Conservation (phyloP, 2,329 filamentous ascomycete species). For the Trichoderma breve region DNA sequence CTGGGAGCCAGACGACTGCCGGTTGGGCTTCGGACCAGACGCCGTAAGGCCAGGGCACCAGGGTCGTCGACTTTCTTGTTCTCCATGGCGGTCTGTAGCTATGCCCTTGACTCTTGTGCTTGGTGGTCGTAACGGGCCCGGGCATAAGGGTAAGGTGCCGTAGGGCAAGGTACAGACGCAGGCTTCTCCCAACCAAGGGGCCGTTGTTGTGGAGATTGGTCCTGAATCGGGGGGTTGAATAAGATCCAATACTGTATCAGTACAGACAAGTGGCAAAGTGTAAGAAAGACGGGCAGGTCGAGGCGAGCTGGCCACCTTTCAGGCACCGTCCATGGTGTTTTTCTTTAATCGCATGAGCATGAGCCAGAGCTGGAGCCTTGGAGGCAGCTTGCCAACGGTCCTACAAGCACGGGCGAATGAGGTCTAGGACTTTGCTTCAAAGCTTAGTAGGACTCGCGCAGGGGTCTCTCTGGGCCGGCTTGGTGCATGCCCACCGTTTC, state of each 20-base stretch:
- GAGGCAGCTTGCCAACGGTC: conserved; percentile 30
- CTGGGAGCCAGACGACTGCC: conserved; percentile 33
- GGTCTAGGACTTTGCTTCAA: conserved; percentile 33
- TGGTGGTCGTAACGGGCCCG: conserved; percentile 2
- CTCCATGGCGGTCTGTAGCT: conserved; percentile 29
- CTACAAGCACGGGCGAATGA: conserved; percentile 29
- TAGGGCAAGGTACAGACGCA: not conserved
- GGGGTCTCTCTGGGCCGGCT: conserved; percentile 11
- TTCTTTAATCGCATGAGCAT: conserved; percentile 25
- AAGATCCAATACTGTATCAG: not conserved
- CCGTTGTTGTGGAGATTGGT: conserved; percentile 4
- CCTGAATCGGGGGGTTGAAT: not conserved
- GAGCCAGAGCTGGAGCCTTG: conserved; percentile 18
- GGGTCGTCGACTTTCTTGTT: conserved; percentile 33
- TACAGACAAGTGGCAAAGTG: not conserved
- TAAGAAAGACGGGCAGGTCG: not conserved
- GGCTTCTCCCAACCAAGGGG: not conserved
- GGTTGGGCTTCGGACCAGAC: conserved; percentile 33
- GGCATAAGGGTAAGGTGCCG: not conserved
- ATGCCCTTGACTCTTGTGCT: conserved; percentile 10
- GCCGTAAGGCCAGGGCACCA: conserved; percentile 34
- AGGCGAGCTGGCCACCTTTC: conserved; percentile 4
- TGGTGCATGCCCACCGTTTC: conserved; percentile 13
- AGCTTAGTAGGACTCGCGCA: conserved; percentile 29
- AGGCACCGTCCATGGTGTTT: conserved; percentile 26